A percentile compares a stretch with the other conserved stretches of the same genome.
These are phyloP conservation scores for Rhododendron molle DNA, from an alignment of 148 eudicot genomes.

Conservation along the genomic window DNA sequence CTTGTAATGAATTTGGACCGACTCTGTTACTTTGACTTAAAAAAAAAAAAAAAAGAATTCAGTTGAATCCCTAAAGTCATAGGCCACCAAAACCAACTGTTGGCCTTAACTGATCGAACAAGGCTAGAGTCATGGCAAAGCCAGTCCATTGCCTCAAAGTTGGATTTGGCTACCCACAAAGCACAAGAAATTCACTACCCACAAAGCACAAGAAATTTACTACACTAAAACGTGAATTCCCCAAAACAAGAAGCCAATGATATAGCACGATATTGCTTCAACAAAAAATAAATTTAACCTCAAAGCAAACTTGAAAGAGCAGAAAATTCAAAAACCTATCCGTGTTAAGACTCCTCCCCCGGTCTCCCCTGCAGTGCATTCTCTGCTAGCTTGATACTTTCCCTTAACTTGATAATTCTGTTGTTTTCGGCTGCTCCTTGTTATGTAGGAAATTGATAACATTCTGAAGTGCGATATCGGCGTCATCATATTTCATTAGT, in stretches of 20 bases:
- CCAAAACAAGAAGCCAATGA: background rate
- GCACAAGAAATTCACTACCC: no score
- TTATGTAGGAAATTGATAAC: constrained; percentile 22
- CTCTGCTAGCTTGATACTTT: background rate
- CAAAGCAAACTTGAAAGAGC: background rate
- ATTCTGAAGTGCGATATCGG: constrained; percentile 19
- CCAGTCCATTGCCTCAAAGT: no score
- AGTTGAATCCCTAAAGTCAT: no score
- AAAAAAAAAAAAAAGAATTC: no score
- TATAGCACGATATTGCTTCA: background rate
- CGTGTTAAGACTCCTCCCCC: background rate
- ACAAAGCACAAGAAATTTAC: no score
- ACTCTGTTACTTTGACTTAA: no score
- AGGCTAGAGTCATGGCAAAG: no score
- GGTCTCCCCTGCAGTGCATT: background rate
- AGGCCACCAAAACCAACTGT: no score
- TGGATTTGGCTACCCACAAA: no score
- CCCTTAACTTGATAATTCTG: background rate
- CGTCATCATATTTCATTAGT: constrained; percentile 36
- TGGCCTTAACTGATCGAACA: no score
- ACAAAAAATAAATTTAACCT: background rate
- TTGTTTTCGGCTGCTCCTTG: constrained; percentile 8
- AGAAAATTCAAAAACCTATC: background rate
- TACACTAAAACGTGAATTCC: background rate
- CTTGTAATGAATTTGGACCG: no score